Evolutionary conservation across 1,139 yeast genomes (phyloP).

Genomic region (Geotrichum citri-aurantii): DNA sequence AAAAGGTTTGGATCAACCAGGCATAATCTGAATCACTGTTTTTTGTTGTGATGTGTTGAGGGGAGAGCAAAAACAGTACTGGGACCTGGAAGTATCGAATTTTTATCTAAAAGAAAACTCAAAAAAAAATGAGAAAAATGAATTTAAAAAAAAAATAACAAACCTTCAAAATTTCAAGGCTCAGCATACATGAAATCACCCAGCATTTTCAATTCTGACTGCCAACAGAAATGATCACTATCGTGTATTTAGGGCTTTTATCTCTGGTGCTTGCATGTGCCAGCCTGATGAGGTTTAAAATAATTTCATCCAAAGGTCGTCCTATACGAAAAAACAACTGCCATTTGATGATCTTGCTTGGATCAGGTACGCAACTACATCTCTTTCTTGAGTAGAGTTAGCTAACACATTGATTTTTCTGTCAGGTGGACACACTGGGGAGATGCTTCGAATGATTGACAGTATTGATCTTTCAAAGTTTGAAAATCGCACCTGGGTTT

Average conservation of each 20-base stretch:
- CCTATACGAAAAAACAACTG: not conserved
- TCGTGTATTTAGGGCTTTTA: not conserved
- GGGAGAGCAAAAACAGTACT: too few species aligned
- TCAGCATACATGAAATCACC: not conserved
- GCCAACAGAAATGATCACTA: not conserved
- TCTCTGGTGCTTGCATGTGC: not conserved
- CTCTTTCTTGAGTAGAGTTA: slow-evolving; percentile 4
- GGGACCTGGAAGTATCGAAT: too few species aligned
- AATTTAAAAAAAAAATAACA: not conserved
- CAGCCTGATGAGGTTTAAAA: not conserved
- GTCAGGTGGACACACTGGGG: slow-evolving; percentile 91
- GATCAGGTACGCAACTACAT: slow-evolving; percentile 18
- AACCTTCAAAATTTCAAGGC: not conserved
- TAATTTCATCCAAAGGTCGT: not conserved
- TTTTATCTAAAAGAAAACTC: too few species aligned
- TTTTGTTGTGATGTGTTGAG: not conserved
- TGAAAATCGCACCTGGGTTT: slow-evolving; percentile 33
- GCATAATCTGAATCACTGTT: not conserved
- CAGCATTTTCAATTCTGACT: not conserved
- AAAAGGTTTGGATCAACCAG: not conserved
- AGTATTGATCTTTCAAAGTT: slow-evolving; percentile 36
- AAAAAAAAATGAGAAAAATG: not conserved
- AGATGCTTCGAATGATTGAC: slow-evolving; percentile 66
- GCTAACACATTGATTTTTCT: not conserved
- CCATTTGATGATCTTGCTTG: slow-evolving; percentile 28